A percentile compares a stretch with the other conserved stretches of the same genome.
phyloP scores from a whole-genome alignment of 495 filamentous ascomycete genomes.

The Aspergillus ostianus region DNA sequence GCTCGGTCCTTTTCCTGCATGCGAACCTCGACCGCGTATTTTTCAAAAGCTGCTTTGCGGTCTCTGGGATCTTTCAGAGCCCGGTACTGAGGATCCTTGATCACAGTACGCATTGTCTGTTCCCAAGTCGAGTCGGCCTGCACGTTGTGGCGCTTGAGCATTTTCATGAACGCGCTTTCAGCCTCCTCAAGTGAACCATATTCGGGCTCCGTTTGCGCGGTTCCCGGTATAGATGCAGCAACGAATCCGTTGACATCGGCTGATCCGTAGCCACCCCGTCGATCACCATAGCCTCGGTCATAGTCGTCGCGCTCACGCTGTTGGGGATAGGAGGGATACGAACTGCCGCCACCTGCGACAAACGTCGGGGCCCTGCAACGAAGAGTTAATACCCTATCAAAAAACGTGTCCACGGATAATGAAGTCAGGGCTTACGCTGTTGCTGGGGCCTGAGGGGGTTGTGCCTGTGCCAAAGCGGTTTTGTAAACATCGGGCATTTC shows the following conservation, averaged over 20 bases:
- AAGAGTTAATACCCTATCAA: conserved; percentile 23
- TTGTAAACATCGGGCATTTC: conserved; percentile 88
- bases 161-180: conserved; percentile 88
- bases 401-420: not conserved
- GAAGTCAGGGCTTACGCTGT: conserved; percentile 55
- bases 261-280: conserved; percentile 63
- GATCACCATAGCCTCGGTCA: conserved; percentile 61
- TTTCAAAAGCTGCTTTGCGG: conserved; percentile 89
- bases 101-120: conserved; percentile 80
- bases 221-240: conserved; percentile 60
- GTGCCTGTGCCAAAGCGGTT: conserved; percentile 60
- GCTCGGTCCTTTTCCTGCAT: conserved; percentile 92
- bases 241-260: conserved; percentile 53
- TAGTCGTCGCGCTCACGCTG: conserved; percentile 52
- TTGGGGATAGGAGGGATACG: conserved; percentile 49
- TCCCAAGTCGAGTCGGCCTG: conserved; percentile 93
- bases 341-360: conserved; percentile 60
- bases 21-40: conserved; percentile 87
- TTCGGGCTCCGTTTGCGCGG: conserved; percentile 72
- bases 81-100: conserved; percentile 91
- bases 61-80: conserved; percentile 92
- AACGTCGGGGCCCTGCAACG: conserved; percentile 61
- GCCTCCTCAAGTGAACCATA: conserved; percentile 87
- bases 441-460: conserved; percentile 42
- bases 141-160: conserved; percentile 80